Base-by-base conservation (phyloP, 305 asterid genomes). In the Striga hermonthica region DNA sequence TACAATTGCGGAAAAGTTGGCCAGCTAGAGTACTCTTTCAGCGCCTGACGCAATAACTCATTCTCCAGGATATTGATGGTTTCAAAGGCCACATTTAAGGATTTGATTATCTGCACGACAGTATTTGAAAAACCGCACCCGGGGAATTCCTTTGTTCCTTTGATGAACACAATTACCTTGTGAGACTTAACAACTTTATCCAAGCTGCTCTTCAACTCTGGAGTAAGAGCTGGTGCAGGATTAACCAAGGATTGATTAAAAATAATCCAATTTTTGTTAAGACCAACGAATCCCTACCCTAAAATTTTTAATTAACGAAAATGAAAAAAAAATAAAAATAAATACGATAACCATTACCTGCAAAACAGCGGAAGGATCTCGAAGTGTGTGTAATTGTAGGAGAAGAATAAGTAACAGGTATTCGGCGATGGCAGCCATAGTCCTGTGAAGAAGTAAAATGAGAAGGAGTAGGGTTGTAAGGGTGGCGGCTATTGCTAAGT, bases 1-100 rank as follows among this genome's bases (percentile, higher is more conserved):
- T 86, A 91, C 72, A 91, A 72, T 62, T 91, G 98, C 2, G 97
- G 98, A 73, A 91, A 91, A 41, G 98, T 91, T 35, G 97, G 98
- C 98, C 98, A 91, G 77, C 77, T 80, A 39, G 98, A 91, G 66
- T 91, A 91, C 68, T 89, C 95, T 80, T 91, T 91, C 79, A 91
- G 61, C 15, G 95, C 98, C 78, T 82, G 95, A 8, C 96, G 96
- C 72, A 91, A 66, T 0, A 78, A 57, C 70, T 89, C 95, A 74
- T 91, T 91, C 62, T 89, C 96, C 59, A 91, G 86, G 75, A 91
- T 82, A 70, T 91, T 78, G 28, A 91, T 74, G 36, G 95, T 81
- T 71, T 91, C 98, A 14, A 91, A 91, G 43, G 95, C 90, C 64
- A 82, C 86, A 13, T 86, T 85, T 52, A 91, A 76, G 22, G 90